These are phyloP conservation scores for Moringa oleifera DNA, from an alignment of 345 rosid genomes.

Conservation along the genomic window DNA sequence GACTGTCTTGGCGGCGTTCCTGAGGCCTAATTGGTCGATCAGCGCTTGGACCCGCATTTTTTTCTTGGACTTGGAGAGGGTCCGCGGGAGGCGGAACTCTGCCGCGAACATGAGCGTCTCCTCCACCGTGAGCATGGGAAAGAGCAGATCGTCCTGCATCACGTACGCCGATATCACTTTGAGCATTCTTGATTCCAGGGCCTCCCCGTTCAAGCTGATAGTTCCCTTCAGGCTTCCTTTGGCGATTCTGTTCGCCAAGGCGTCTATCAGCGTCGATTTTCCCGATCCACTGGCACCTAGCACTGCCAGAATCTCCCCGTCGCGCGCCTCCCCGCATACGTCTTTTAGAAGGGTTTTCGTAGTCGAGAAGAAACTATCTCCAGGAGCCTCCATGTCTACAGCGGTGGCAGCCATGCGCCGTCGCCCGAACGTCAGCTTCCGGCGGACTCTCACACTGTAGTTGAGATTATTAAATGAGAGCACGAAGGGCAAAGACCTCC, in stretches of 20 bases:
- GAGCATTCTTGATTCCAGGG: constrained; percentile 61
- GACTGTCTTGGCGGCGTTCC: constrained; percentile 78
- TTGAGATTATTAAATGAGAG: constrained; percentile 69
- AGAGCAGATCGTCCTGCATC: constrained; percentile 87
- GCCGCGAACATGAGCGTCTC: constrained; percentile 90
- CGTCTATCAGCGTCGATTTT: constrained; percentile 80
- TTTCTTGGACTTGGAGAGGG: constrained; percentile 72
- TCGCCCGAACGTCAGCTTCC: constrained; percentile 35
- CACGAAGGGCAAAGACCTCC: constrained; percentile 54
- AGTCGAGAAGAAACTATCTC: constrained; percentile 30
- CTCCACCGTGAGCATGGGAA: constrained; percentile 86
- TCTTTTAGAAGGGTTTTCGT: constrained; percentile 70
- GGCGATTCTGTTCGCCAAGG: constrained; percentile 76
- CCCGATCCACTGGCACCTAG: constrained; percentile 96
- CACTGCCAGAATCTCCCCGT: constrained; percentile 86
- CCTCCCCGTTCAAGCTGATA: constrained; percentile 64
- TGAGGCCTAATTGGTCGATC: constrained; percentile 78
- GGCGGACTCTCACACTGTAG: constrained; percentile 59
- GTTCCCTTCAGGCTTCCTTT: constrained; percentile 73
- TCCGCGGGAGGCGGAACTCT: constrained; percentile 79
- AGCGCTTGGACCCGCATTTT: constrained; percentile 65
- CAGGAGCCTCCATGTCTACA: constrained; percentile 32
- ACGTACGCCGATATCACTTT: constrained; percentile 91
- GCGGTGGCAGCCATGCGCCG: constrained; percentile 19
- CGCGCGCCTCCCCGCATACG: constrained; percentile 79